phyloP scores from a whole-genome alignment of 208 protist species.

The Leishmania aethiopica region DNA sequence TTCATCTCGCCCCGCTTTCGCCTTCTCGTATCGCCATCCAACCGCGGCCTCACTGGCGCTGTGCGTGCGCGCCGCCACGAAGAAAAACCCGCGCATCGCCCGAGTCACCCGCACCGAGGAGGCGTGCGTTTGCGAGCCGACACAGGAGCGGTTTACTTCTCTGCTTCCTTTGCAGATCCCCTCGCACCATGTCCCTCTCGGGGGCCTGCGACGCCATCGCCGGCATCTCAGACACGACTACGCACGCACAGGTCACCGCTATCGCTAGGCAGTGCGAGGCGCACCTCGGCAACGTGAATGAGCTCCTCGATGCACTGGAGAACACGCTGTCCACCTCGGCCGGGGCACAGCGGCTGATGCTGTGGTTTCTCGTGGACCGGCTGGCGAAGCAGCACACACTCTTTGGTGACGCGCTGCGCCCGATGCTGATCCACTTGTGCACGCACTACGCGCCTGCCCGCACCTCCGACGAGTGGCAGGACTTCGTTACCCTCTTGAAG shows the following conservation, averaged over 20 bases:
- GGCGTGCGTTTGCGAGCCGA: not conserved
- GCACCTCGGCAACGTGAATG: conserved; percentile 59
- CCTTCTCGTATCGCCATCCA: not conserved
- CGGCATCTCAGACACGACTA: conserved; percentile 55
- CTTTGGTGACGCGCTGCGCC: conserved; percentile 78
- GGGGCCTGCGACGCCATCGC: conserved; percentile 80
- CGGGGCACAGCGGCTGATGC: conserved; percentile 51
- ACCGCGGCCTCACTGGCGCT: not conserved
- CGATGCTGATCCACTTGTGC: conserved; percentile 60
- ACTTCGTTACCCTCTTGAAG: conserved; percentile 74
- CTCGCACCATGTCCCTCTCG: conserved; percentile 50
- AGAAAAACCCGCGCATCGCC: not conserved
- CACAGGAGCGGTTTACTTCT: not conserved
- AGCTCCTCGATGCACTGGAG: conserved; percentile 78
- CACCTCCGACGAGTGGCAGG: conserved; percentile 48
- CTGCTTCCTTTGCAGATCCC: not conserved
- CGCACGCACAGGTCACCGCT: conserved; percentile 38
- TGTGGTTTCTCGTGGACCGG: conserved; percentile 89
- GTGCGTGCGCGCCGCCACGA: not conserved
- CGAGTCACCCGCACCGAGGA: not conserved
- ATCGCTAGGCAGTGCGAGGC: conserved; percentile 70
- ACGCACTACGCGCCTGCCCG: conserved; percentile 43
- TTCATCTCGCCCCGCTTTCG: not conserved
- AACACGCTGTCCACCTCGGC: conserved; percentile 66
- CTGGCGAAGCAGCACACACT: conserved; percentile 83